Evolutionary conservation across 2,329 filamentous ascomycete genomes (phyloP).

Genomic region (Aaosphaeria arxii): DNA sequence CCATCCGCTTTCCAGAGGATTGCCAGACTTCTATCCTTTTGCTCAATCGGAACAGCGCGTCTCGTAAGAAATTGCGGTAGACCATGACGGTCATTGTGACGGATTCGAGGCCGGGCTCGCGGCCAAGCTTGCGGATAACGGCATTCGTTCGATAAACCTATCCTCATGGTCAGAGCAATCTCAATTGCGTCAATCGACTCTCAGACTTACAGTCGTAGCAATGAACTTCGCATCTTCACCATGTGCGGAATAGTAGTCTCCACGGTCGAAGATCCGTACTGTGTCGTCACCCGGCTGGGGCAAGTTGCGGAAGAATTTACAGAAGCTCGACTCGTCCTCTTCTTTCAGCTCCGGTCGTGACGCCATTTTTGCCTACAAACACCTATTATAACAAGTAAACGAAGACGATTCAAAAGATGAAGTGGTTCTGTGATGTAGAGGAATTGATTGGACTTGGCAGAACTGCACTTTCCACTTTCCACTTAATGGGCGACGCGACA

Average conservation of each 20-base stretch:
- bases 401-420: background rate
- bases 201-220: slow-evolving; percentile 62
- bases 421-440: background rate
- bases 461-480: background rate
- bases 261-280: slow-evolving; percentile 87
- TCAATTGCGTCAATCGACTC: background rate
- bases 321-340: slow-evolving; percentile 96
- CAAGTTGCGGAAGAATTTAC: slow-evolving; percentile 91
- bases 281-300: slow-evolving; percentile 68
- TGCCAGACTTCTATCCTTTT: slow-evolving; percentile 91
- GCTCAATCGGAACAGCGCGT: slow-evolving; percentile 86
- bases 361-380: slow-evolving; percentile 40
- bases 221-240: slow-evolving; percentile 82
- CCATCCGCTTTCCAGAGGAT: slow-evolving; percentile 68
- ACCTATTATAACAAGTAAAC: background rate
- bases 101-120: slow-evolving; percentile 80
- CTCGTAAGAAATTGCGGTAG: slow-evolving; percentile 90
- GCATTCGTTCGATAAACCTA: slow-evolving; percentile 97
- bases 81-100: slow-evolving; percentile 95
- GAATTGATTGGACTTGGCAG: slow-evolving; percentile 1
- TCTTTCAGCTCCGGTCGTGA: slow-evolving; percentile 63
- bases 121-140: slow-evolving; percentile 84
- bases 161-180: background rate
- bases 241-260: slow-evolving; percentile 95
- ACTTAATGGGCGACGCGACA: slow-evolving; percentile 7